Evolutionary conservation across 2,329 filamentous ascomycete genomes (phyloP).

Genomic region (Penicillium brasilianum): DNA sequence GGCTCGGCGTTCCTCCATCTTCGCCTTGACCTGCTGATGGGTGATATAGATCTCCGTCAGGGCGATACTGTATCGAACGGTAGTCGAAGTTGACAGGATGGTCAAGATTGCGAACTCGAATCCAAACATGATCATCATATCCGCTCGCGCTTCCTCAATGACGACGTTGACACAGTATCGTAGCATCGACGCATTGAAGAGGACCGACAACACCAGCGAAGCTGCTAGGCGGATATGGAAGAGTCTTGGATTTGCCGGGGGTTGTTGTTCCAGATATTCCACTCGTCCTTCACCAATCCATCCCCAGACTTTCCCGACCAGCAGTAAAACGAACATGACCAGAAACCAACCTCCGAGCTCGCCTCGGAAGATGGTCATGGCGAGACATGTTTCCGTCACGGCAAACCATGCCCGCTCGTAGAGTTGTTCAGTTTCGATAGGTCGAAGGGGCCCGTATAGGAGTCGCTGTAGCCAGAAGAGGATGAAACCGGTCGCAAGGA

Average conservation of each 20-base stretch:
- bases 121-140: slow-evolving; percentile 99
- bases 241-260: slow-evolving; percentile 81
- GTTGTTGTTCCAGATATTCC: slow-evolving; percentile 93
- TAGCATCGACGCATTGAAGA: slow-evolving; percentile 81
- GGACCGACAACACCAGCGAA: slow-evolving; percentile 77
- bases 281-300: slow-evolving; percentile 97
- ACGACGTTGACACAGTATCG: slow-evolving; percentile 82
- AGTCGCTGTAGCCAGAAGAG: slow-evolving; percentile 87
- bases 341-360: slow-evolving; percentile 94
- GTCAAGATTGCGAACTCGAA: slow-evolving; percentile 93
- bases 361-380: slow-evolving; percentile 97
- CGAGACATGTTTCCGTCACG: slow-evolving; percentile 92
- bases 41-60: slow-evolving; percentile 78
- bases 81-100: slow-evolving; percentile 79
- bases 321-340: slow-evolving; percentile 90
- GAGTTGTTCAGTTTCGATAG: slow-evolving; percentile 94
- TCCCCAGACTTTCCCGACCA: slow-evolving; percentile 96
- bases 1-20: slow-evolving; percentile 69
- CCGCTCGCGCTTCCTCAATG: slow-evolving; percentile 83
- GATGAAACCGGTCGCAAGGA: slow-evolving; percentile 78
- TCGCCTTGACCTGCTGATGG: slow-evolving; percentile 72
- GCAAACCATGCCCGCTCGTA: slow-evolving; percentile 99
- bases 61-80: slow-evolving; percentile 76
- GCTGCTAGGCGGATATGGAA: slow-evolving; percentile 83
- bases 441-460: slow-evolving; percentile 86